Evolutionary conservation across 352 stramenopile genomes (phyloP).

Genomic region (Pythium guiyangense): DNA sequence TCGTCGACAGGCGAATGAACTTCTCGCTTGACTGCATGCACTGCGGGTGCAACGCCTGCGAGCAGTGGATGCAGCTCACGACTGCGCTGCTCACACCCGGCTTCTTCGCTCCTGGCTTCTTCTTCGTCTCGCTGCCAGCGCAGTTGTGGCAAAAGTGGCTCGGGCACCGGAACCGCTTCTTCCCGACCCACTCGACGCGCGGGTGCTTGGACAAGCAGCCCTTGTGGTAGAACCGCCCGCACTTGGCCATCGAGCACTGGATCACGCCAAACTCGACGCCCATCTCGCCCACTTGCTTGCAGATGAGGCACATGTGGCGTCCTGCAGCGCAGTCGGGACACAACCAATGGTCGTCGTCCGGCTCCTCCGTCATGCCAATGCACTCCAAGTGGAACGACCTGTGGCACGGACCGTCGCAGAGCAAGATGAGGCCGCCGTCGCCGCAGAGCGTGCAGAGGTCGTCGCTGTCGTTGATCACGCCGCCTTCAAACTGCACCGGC

Average conservation of each 20-base stretch:
- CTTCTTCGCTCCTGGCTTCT: conserved; percentile 35
- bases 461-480: conserved; percentile 80
- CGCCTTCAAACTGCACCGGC: conserved; percentile 37
- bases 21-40: conserved; percentile 76
- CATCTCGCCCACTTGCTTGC: conserved; percentile 89
- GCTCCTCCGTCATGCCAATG: conserved; percentile 80
- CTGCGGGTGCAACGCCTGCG: conserved; percentile 70
- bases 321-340: conserved; percentile 87
- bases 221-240: conserved; percentile 92
- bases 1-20: conserved; percentile 78
- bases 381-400: conserved; percentile 92
- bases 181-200: conserved; percentile 83
- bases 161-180: conserved; percentile 87
- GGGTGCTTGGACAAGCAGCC: conserved; percentile 70
- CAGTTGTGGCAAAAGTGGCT: conserved; percentile 89
- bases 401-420: conserved; percentile 91
- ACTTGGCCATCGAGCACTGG: conserved; percentile 89
- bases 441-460: conserved; percentile 91
- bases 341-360: conserved; percentile 86
- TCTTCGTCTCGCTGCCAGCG: conserved; percentile 14
- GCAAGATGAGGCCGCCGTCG: conserved; percentile 87
- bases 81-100: conserved; percentile 15
- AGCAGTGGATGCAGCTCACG: conserved; percentile 87
- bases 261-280: conserved; percentile 86
- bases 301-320: conserved; percentile 92